These are phyloP conservation scores for Candida sp. DNA, from an alignment of 1,139 yeast genomes.

Conservation along the genomic window DNA sequence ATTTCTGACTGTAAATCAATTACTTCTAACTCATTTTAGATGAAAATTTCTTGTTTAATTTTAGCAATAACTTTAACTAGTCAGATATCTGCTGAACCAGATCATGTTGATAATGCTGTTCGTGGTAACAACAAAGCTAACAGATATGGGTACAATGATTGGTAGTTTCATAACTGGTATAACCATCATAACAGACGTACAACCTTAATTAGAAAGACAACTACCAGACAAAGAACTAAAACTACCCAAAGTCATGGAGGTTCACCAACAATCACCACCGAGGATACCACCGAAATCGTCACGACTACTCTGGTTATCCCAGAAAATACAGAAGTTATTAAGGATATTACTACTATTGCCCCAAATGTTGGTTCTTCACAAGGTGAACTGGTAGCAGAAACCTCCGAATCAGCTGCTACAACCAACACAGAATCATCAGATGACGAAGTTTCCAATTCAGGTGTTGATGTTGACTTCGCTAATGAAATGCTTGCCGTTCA, in stretches of 20 bases:
- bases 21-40: no score
- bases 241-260: conserved; percentile 2
- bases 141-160: no score
- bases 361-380: no score
- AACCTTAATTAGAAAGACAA: not conserved
- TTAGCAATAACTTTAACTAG: not conserved
- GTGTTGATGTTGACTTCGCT: conserved; percentile 9
- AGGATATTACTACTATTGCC: conserved; percentile 4
- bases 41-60: not conserved
- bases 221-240: not conserved
- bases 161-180: no score
- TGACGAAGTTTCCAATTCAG: not conserved
- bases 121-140: no score
- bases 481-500: conserved; percentile 39
- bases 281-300: conserved; percentile 1
- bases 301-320: not conserved
- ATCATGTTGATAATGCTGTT: no score
- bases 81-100: not conserved
- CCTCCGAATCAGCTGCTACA: conserved; percentile 5
- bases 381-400: no score
- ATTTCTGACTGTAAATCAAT: no score
- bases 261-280: conserved; percentile 2
- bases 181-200: not conserved
- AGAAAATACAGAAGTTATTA: not conserved
- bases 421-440: conserved; percentile 6